Base-by-base conservation (phyloP, 331 rosid genomes). In the Quercus phellos region DNA sequence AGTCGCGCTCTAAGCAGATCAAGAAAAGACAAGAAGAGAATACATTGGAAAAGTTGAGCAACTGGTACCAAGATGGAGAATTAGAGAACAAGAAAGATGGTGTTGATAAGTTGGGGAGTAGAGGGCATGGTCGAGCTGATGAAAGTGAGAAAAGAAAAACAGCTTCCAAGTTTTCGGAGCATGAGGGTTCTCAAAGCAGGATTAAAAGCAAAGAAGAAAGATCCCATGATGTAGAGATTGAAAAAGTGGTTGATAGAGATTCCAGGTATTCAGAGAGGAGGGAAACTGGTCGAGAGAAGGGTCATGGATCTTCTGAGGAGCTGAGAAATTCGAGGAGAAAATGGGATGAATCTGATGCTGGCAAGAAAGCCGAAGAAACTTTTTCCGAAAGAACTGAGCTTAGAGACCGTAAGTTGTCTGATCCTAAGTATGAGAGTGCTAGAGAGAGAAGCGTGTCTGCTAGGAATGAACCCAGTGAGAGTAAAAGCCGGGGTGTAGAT, bases 11-110 rank as follows among this genome's bases (percentile, higher is more conserved):
- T 29, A 95, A 89, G 83, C 89, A 89, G 71, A 29, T 80, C 63
- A 95, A 88, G 89, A 93, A 88, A 86, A 93, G 91, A 61, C 97
- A 88, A 78, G 99, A 93, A 81, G 96, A 93, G 85, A 95, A 94
- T 78, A 89, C 96, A 51, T 85, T 95, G 91, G 99, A 95, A 63
- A 95, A 90, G 83, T 61, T 95, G 61, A 93, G 97, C 54, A 95
- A 91, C 83, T 95, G 92, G 91, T 95, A 95, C 64, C 97, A 90
- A 87, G 98, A 94, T 73, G 98, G 98, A 24, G 98, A 93, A 66
- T 84, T 84, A 35, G 99, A 93, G 80, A 81, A 50, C 76, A 90
- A 75, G 89, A 85, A 87, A 42, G 96, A 85, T 11, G 83, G 79
- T 9, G 97, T 93, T 34, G 96, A 90, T 19, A 92, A 89, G 84